A percentile compares a stretch with the other conserved stretches of the same genome.
phyloP scores from a whole-genome alignment of 1,284 basidiomycete species.

The Malassezia obtusa region DNA sequence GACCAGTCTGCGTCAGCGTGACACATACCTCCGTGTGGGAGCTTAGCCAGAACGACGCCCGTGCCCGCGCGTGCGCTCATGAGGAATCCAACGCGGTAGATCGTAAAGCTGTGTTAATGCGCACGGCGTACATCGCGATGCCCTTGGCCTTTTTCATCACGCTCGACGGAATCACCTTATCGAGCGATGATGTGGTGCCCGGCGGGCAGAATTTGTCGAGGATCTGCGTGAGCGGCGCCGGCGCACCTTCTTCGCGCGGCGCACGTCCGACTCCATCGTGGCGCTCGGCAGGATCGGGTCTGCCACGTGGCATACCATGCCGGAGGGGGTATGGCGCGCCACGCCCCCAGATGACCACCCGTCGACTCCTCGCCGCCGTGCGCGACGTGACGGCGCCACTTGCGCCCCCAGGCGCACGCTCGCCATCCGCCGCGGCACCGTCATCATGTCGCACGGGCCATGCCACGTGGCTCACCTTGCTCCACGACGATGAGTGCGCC shows the following conservation, averaged over 20 bases:
- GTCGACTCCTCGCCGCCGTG: too few relatives aligned
- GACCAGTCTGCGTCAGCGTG: slow-evolving; percentile 61
- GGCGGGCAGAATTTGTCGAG: slow-evolving; percentile 41
- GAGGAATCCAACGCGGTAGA: slow-evolving; percentile 53
- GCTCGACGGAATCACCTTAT: slow-evolving; percentile 39
- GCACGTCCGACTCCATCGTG: slow-evolving; percentile 13
- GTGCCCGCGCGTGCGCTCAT: slow-evolving; percentile 64
- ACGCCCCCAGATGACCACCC: too few relatives aligned
- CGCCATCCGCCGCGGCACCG: not conserved
- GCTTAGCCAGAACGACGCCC: slow-evolving; percentile 79
- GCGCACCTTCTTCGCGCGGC: slow-evolving; percentile 13
- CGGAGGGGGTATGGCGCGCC: too few relatives aligned
- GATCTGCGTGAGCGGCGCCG: slow-evolving; percentile 18
- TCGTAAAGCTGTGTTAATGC: slow-evolving; percentile 23
- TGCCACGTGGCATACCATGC: not conserved
- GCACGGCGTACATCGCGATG: slow-evolving; percentile 61
- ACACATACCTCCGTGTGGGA: slow-evolving; percentile 69
- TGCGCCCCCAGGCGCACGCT: too few relatives aligned
- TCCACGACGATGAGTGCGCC: not conserved
- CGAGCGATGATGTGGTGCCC: slow-evolving; percentile 28
- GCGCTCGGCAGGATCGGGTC: not conserved
- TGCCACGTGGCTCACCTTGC: not conserved
- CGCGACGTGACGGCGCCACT: too few relatives aligned
- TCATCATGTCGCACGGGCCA: slow-evolving; percentile 5
- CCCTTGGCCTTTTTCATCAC: slow-evolving; percentile 64